Evolutionary conservation across 2,329 filamentous ascomycete species (phyloP).

Genomic region (Fusarium pilosicola): DNA sequence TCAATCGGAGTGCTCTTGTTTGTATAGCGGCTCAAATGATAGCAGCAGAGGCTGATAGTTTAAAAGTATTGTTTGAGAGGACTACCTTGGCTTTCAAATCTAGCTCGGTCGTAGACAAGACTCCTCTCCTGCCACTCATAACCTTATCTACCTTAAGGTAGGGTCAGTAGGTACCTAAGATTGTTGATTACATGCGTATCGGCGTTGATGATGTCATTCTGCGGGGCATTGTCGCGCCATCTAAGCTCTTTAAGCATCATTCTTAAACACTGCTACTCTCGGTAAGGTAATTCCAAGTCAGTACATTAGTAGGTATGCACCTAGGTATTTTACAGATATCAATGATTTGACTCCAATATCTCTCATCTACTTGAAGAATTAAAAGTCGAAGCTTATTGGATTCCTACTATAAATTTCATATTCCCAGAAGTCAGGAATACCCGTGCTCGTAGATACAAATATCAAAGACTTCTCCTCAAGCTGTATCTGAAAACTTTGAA

Average conservation of each 20-base stretch:
- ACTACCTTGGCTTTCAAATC: neutral
- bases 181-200: neutral
- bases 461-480: slow-evolving; percentile 7
- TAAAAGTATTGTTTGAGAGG: neutral
- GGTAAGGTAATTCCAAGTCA: neutral
- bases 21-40: neutral
- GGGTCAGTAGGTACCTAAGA: neutral
- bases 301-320: neutral
- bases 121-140: neutral
- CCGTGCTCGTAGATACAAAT: neutral
- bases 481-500: slow-evolving; percentile 3
- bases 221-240: neutral
- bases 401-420: neutral
- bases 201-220: neutral
- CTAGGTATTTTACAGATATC: neutral
- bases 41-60: neutral
- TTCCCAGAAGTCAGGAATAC: neutral
- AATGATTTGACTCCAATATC: neutral
- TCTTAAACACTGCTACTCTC: neutral
- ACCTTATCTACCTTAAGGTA: neutral
- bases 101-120: neutral
- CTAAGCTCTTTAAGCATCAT: neutral
- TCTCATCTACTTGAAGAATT: neutral
- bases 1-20: neutral
- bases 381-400: neutral